Percentiles rank a stretch among this genome's conserved stretches.
These are phyloP conservation scores for Rehmannia glutinosa DNA, from an alignment of 257 asterid species.

Conservation along the genomic window DNA sequence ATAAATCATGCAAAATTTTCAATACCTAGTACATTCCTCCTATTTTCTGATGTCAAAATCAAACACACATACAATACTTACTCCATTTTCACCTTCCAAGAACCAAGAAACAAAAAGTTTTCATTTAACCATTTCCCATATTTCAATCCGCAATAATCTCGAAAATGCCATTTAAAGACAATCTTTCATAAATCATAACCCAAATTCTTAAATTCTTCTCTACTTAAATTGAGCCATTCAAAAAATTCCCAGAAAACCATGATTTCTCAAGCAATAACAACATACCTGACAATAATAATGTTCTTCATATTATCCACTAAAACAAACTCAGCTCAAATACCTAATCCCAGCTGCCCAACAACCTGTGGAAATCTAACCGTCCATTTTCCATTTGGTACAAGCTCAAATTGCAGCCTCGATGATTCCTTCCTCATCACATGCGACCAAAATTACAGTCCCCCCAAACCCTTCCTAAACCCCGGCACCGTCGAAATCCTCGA, in stretches of 20 bases:
- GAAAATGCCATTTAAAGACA: neutral
- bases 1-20: neutral
- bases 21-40: neutral
- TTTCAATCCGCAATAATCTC: neutral
- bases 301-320: neutral
- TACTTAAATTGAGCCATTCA: neutral
- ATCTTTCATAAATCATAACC: neutral
- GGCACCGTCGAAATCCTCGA: conserved; percentile 10
- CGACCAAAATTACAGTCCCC: conserved; percentile 20
- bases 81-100: neutral
- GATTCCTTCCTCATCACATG: conserved; percentile 23
- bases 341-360: neutral
- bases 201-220: neutral
- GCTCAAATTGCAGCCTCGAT: conserved; percentile 10
- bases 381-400: conserved; percentile 22
- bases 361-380: conserved; percentile 20
- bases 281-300: neutral
- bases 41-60: neutral
- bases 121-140: too few species aligned
- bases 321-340: neutral
- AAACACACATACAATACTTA: neutral
- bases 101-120: neutral
- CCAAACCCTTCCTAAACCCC: conserved; percentile 22
- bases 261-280: conserved; percentile 4
- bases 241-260: neutral